phyloP scores from a whole-genome alignment of 768 basidiomycete genomes.

The Suillus lakei region DNA sequence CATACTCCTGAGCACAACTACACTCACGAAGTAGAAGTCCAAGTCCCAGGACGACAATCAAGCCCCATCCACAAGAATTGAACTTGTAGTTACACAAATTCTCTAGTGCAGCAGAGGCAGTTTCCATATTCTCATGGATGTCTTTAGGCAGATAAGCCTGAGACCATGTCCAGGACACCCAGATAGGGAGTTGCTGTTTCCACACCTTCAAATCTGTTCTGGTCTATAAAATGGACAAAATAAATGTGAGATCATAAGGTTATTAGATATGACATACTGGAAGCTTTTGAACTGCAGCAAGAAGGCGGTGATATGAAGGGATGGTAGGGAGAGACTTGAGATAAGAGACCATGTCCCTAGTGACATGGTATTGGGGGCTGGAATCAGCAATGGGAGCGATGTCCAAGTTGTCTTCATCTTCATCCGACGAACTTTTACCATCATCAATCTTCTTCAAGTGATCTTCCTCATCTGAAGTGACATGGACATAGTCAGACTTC shows the following conservation, averaged over 20 bases:
- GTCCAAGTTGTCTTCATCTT: not conserved
- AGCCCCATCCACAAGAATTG: not conserved
- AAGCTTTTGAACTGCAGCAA: not conserved
- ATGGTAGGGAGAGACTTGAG: not conserved
- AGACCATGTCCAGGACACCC: not conserved
- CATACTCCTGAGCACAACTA: not conserved
- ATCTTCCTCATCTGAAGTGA: not conserved
- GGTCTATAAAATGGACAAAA: not conserved
- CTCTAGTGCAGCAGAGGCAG: not conserved
- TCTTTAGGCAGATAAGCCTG: not conserved
- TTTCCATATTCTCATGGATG: not conserved
- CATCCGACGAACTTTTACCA: not conserved
- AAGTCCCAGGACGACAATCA: not conserved
- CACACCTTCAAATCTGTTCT: not conserved
- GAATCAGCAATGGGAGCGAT: not conserved
- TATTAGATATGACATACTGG: not conserved
- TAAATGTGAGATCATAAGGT: not conserved
- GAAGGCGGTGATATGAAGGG: not conserved
- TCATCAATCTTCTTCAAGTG: not conserved
- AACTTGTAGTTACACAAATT: not conserved
- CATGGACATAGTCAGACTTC: not conserved
- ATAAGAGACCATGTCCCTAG: not conserved
- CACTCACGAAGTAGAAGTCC: not conserved
- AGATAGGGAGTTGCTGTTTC: not conserved
- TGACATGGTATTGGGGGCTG: not conserved